Base-by-base conservation (phyloP, 2,329 filamentous ascomycete species). In the Colletotrichum spinosum region DNA sequence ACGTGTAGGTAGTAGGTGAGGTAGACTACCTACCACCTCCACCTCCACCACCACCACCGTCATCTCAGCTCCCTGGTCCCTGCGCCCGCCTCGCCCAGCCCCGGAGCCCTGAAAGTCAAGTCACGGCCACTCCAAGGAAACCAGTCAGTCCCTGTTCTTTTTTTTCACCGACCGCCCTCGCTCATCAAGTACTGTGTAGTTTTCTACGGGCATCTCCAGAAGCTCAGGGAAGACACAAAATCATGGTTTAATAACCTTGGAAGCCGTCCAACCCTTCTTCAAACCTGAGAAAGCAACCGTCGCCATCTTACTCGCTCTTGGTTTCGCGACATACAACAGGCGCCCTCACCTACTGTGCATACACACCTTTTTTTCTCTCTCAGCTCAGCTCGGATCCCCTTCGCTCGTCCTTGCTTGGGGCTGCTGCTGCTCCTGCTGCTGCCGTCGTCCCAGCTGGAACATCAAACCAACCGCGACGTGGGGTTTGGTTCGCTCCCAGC, bases 241-340 rank as follows among this genome's bases (percentile, higher is more conserved):
- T 34, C 58, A 63, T 63, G 63, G 57, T 51, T 66, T 53, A 66
- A 66, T 63, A 63, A 62, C 48, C 59, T 66, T 56, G 63, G 63
- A 52, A 15, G 4, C 41, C 42, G 2, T 25, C 48, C 39, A 4
- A 42, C 44, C 17, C 38, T 9, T 49, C 42, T 37, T 12, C 44
- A 6, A 6, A n/a, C n/a, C n/a, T 25, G 4, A 42, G 35, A 39
- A 17, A 44, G 51, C 51, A 25, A 55, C 52, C n/a, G 44, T 49
- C 42, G 46, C 35, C 48, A 25, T 50, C 25, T 34, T 12, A 34
- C 49, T 52, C 34, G n/a, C 8, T 52, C 49, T 8, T 12, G 25
- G 25, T 25, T 25, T 25, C 25, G 25, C 25, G 25, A 4, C 25
- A 25, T 25, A 25, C 25, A 4, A 25, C 25, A 25, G 25, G 4